These are phyloP conservation scores for Benincasa hispida DNA, from an alignment of 306 rosid species.

Conservation along the genomic window DNA sequence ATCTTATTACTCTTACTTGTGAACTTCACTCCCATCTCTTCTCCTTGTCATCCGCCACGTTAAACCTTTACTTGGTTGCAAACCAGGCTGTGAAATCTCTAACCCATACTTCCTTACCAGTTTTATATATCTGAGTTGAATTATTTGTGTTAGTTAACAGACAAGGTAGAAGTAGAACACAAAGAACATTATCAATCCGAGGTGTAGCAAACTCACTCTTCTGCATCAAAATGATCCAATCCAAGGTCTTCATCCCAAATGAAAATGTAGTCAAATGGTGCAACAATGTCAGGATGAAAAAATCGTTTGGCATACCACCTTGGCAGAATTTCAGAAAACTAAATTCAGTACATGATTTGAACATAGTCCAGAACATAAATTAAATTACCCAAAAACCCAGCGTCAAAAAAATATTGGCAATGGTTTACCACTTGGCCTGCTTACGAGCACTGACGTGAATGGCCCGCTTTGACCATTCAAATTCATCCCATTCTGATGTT, in stretches of 20 bases:
- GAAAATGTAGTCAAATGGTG: slow-evolving; percentile 86
- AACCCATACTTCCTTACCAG: slow-evolving; percentile 80
- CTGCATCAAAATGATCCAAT: slow-evolving; percentile 85
- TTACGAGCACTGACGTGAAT: slow-evolving; percentile 83
- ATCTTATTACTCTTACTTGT: slow-evolving; percentile 52
- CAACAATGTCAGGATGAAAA: slow-evolving; percentile 94
- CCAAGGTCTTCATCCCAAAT: slow-evolving; percentile 99
- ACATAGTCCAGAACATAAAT: background rate
- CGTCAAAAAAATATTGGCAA: background rate
- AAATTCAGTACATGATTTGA: background rate
- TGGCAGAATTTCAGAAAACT: slow-evolving; percentile 2
- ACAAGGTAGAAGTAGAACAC: slow-evolving; percentile 4
- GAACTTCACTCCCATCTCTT: slow-evolving; percentile 86
- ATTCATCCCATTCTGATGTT: slow-evolving; percentile 90
- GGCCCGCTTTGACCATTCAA: slow-evolving; percentile 88
- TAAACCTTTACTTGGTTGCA: slow-evolving; percentile 77
- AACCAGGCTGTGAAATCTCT: slow-evolving; percentile 97
- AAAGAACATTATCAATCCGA: slow-evolving; percentile 5
- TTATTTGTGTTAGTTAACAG: background rate
- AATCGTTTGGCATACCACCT: slow-evolving; percentile 99
- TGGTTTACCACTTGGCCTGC: slow-evolving; percentile 81
- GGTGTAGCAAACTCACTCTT: slow-evolving; percentile 47
- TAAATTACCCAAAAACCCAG: background rate
- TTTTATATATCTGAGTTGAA: slow-evolving; percentile 47
- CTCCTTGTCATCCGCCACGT: slow-evolving; percentile 99